These are phyloP conservation scores for Takakia lepidozioides DNA, from an alignment of 225 moss, liverwort and hornwort genomes.

Conservation along the genomic window DNA sequence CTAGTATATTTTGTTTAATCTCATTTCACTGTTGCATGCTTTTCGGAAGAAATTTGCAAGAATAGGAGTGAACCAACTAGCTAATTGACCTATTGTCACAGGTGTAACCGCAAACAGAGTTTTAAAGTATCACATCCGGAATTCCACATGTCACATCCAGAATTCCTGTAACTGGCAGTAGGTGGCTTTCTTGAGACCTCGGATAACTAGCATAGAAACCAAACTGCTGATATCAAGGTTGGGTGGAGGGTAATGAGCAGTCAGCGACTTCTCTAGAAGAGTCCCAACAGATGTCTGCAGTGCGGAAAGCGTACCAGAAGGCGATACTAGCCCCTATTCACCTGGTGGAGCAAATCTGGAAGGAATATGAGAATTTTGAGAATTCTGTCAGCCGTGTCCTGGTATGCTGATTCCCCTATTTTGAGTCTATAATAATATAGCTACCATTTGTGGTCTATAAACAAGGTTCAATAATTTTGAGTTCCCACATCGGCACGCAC, in stretches of 20 bases:
- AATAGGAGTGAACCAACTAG: too few species aligned
- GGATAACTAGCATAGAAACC: too few species aligned
- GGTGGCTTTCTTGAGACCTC: too few species aligned
- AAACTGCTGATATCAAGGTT: slow-evolving; percentile 13
- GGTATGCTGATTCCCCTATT: slow-evolving; percentile 76
- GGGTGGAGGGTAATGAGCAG: slow-evolving; percentile 44
- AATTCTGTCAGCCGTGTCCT: slow-evolving; percentile 95
- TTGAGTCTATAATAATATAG: slow-evolving; percentile 40
- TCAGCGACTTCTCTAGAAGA: slow-evolving; percentile 75
- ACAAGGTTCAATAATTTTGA: slow-evolving; percentile 62
- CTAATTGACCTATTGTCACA: too few species aligned
- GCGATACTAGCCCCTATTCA: slow-evolving; percentile 89
- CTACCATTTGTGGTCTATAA: slow-evolving; percentile 46
- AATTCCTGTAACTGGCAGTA: too few species aligned
- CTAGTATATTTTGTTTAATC: too few species aligned
- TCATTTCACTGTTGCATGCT: slow-evolving; percentile 4
- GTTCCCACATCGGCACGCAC: slow-evolving; percentile 41
- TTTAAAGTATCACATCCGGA: too few species aligned
- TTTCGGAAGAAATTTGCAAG: too few species aligned
- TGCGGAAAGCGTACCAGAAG: slow-evolving; percentile 94
- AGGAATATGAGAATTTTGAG: slow-evolving; percentile 98
- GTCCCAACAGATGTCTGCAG: slow-evolving; percentile 93
- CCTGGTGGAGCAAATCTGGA: slow-evolving; percentile 86
- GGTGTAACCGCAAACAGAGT: too few species aligned
- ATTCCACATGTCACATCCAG: too few species aligned